Base-by-base conservation (phyloP, 176 grass and related monocot species). In the Phragmites australis region DNA sequence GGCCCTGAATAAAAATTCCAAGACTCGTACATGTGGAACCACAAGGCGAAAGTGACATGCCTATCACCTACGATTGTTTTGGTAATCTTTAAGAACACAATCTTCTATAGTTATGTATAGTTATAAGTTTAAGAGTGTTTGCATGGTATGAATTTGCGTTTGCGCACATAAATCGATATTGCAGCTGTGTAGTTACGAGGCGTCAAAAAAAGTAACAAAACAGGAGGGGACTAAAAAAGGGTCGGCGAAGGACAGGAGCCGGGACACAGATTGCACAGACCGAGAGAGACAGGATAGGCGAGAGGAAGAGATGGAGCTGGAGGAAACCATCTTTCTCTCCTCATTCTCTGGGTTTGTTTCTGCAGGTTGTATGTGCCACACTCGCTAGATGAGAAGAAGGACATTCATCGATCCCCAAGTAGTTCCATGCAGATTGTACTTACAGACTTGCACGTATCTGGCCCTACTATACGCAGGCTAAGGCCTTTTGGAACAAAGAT, bases 271-370 rank as follows among this genome's bases (percentile, higher is more conserved):
- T 60, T 70, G 85, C 63, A 82, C 18, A 43, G 22, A 43, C 6
- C 8, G 22, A 42, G 70, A 51, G 42, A 2, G 68, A n/a, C n/a
- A n/a, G n/a, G n/a, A 81, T 67, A 73, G 3, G 48, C 16, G 6
- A 70, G 61, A 48, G 65, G 31, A 41, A 71, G 55, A 53, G 57
- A 54, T 18, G 25, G 26, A 58, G 76, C 2, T 26, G 1, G 11
- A 42, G 37, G 6, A 47, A 74, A 60, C 18, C 51, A 5, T 29
- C 40, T 67, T 14, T 29, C 19, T 37, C 43, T 11, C 17, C 69
- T 26, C 39, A 41, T 75, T 2, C 62, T 82, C 70, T 30, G 78
- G 85, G 79, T 30, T 67, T 50, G 67, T 46, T 83, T 44, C 62
- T 47, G 23, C 54, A 30, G 23, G 50, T n/a, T 48, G 31, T 43